Percentiles rank a stretch among this genome's conserved stretches.
Conservation (phyloP, 139 green algal genomes). For the Mesotaenium endlicherianum region DNA sequence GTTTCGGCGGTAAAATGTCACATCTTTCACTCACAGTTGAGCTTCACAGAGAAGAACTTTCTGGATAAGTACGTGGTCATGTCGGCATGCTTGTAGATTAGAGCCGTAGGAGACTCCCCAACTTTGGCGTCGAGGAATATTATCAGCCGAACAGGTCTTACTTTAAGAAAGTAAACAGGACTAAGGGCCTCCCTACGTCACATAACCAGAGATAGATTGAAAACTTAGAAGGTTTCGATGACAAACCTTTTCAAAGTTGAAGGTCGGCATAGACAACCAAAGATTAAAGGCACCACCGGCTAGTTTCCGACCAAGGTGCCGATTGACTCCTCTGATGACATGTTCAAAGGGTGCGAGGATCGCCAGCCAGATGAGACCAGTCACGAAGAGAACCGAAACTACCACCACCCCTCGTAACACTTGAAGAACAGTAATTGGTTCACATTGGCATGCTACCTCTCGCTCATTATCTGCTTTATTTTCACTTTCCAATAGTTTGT, state of each 20-base stretch:
- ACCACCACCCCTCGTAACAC: no score
- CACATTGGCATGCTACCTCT: no score
- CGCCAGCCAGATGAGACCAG: no score
- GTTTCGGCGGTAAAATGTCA: neutral
- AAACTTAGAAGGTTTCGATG: neutral
- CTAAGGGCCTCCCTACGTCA: neutral
- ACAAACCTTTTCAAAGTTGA: constrained; percentile 1
- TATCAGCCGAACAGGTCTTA: neutral
- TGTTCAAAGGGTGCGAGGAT: no score
- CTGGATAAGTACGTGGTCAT: neutral
- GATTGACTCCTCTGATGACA: no score
- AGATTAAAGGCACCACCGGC: no score
- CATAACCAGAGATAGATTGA: neutral
- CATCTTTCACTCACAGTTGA: neutral
- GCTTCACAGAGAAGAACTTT: neutral
- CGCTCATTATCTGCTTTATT: no score
- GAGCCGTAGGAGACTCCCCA: neutral
- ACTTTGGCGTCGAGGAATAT: neutral
- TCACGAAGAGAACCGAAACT: no score
- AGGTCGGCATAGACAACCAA: neutral
- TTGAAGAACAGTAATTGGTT: no score
- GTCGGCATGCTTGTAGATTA: neutral
- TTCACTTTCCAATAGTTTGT: no score
- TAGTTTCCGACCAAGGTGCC: no score
- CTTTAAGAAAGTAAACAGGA: neutral